A percentile compares a stretch with the other conserved stretches of the same genome.
Conservation (phyloP, 192 early-diverging fungal species). For the Rhizoclosmatium globosum region DNA sequence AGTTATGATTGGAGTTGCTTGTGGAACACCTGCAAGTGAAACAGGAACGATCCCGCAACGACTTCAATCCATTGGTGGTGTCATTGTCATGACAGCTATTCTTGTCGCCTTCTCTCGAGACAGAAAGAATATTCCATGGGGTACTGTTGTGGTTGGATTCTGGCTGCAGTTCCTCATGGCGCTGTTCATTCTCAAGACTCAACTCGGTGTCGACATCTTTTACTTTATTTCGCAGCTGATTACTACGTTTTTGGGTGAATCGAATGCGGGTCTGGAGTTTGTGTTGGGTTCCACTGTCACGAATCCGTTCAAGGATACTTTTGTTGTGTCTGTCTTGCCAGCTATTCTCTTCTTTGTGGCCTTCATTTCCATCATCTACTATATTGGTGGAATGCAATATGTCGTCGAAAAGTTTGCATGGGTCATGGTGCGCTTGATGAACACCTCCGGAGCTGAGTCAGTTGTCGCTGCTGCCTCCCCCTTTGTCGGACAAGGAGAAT, state of each 20-base stretch:
- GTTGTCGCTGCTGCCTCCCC: conserved; percentile 86
- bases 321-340: conserved; percentile 79
- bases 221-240: conserved; percentile 70
- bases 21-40: conserved; percentile 53
- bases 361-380: conserved; percentile 84
- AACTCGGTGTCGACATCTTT: conserved; percentile 63
- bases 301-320: conserved; percentile 48
- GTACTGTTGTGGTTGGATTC: conserved; percentile 75
- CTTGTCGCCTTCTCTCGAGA: conserved; percentile 67
- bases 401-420: conserved; percentile 70
- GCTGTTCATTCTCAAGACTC: conserved; percentile 78
- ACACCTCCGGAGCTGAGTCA: conserved; percentile 83
- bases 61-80: conserved; percentile 78
- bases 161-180: conserved; percentile 82
- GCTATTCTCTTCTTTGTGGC: conserved; percentile 90
- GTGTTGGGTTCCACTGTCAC: conserved; percentile 65
- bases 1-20: conserved; percentile 63
- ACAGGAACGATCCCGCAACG: conserved; percentile 71
- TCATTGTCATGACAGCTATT: conserved; percentile 61
- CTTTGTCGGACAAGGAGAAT: conserved; percentile 85
- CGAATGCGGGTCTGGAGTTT: conserved; percentile 73
- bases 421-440: conserved; percentile 73
- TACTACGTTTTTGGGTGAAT: conserved; percentile 71
- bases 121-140: conserved; percentile 74
- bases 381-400: conserved; percentile 85